A percentile compares a stretch with the other conserved stretches of the same genome.
These are phyloP conservation scores for Laetiporus sulphureus DNA, from an alignment of 1,284 basidiomycete species.

Conservation along the genomic window DNA sequence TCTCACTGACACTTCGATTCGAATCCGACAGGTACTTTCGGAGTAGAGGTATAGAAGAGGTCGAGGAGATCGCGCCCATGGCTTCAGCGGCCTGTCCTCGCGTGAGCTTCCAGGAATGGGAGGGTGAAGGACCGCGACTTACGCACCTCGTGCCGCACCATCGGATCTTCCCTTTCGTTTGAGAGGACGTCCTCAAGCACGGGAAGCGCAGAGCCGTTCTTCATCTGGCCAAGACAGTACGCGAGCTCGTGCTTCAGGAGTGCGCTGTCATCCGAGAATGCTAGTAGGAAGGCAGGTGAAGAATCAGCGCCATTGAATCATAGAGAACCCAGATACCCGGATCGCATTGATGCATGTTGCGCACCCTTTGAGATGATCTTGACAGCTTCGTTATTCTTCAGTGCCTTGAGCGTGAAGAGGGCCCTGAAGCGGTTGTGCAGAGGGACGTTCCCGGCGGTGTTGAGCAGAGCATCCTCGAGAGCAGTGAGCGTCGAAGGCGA, in stretches of 20 bases:
- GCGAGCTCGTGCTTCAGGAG: constrained; percentile 96
- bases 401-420: constrained; percentile 88
- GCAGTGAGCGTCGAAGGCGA: constrained; percentile 25
- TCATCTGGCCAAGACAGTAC: constrained; percentile 95
- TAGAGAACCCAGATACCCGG: not conserved
- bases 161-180: constrained; percentile 76
- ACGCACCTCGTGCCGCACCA: constrained; percentile 94
- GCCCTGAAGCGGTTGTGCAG: constrained; percentile 90
- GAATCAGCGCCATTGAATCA: too few relatives aligned
- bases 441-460: constrained; percentile 64
- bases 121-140: too few relatives aligned
- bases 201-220: constrained; percentile 68
- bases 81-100: constrained; percentile 87
- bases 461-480: constrained; percentile 72
- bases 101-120: not conserved
- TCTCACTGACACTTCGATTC: constrained; percentile 86
- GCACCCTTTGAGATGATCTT: constrained; percentile 81
- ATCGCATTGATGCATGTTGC: too few relatives aligned
- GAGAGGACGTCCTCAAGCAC: constrained; percentile 74
- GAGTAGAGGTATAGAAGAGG: constrained; percentile 65
- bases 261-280: constrained; percentile 83
- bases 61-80: constrained; percentile 87
- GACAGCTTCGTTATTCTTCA: constrained; percentile 79
- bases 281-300: constrained; percentile 39
- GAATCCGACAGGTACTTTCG: constrained; percentile 69